Conservation (phyloP, 352 stramenopile species). For the Phytophthora melonis region DNA sequence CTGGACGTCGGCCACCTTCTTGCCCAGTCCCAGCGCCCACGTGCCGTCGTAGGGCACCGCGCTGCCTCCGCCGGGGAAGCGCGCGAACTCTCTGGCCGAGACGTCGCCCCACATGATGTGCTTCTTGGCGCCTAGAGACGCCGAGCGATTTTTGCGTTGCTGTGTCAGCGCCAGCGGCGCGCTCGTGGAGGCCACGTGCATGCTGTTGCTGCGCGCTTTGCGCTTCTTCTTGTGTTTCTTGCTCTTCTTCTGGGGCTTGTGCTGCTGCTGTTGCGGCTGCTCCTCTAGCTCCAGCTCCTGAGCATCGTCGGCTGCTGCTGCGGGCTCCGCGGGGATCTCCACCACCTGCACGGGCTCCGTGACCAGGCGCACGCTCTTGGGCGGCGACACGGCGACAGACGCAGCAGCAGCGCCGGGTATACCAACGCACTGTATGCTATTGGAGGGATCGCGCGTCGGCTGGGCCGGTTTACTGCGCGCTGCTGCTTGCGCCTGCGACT, state of each 20-base stretch:
- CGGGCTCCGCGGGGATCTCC: constrained; percentile 37
- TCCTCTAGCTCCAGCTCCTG: background rate
- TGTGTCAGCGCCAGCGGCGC: constrained; percentile 24
- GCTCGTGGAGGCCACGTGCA: constrained; percentile 55
- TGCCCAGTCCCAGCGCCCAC: constrained; percentile 81
- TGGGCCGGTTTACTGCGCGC: no score
- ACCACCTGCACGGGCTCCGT: constrained; percentile 57
- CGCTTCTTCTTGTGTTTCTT: constrained; percentile 83
- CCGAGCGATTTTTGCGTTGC: constrained; percentile 66
- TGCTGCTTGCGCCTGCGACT: background rate
- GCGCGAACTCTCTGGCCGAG: constrained; percentile 73
- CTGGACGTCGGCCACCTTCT: constrained; percentile 65
- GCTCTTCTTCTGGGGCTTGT: constrained; percentile 65
- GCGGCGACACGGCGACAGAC: constrained; percentile 24
- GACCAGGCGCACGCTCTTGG: constrained; percentile 57
- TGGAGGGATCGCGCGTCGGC: background rate
- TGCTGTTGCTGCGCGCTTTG: constrained; percentile 75
- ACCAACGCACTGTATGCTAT: constrained; percentile 34
- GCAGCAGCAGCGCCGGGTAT: constrained; percentile 34
- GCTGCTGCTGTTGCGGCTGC: constrained; percentile 4
- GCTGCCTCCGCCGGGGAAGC: constrained; percentile 80
- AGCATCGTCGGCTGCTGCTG: constrained; percentile 18
- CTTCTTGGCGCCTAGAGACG: constrained; percentile 70
- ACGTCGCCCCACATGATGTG: constrained; percentile 85
- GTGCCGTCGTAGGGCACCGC: constrained; percentile 85